phyloP scores from a whole-genome alignment of 2,329 filamentous ascomycete species.

The Mollisia scopiformis region DNA sequence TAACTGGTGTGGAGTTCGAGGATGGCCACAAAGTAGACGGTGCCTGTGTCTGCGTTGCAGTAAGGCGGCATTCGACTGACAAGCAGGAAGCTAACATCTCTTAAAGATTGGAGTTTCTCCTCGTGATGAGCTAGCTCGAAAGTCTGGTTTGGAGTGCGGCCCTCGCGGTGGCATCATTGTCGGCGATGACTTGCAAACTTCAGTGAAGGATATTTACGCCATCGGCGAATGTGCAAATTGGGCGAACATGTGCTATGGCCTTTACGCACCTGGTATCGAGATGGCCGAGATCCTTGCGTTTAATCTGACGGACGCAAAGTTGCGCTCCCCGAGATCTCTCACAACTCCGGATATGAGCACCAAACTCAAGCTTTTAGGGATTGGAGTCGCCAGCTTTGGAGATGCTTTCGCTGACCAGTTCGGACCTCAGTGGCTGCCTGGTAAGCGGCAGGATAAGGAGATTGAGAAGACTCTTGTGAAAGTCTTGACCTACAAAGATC shows the following conservation, averaged over 20 bases:
- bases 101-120: constrained; percentile 83
- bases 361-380: constrained; percentile 85
- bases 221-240: constrained; percentile 92
- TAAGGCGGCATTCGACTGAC: no score
- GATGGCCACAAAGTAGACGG: constrained; percentile 79
- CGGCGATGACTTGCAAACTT: constrained; percentile 68
- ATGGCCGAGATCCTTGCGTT: constrained; percentile 93
- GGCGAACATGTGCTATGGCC: constrained; percentile 82
- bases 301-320: constrained; percentile 83
- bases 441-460: no score
- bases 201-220: constrained; percentile 74
- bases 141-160: constrained; percentile 72
- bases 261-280: constrained; percentile 88
- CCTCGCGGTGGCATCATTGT: constrained; percentile 72
- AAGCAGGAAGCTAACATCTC: no score
- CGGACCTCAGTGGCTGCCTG: constrained; percentile 78
- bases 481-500: constrained; percentile 85
- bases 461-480: constrained; percentile 78
- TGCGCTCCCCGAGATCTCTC: constrained; percentile 70
- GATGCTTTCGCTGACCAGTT: constrained; percentile 92
- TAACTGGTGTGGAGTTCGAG: constrained; percentile 77
- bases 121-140: constrained; percentile 74
- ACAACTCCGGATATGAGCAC: constrained; percentile 87
- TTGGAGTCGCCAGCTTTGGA: constrained; percentile 91
- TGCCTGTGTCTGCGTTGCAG: constrained; percentile 86